Evolutionary conservation across 2,329 filamentous ascomycete genomes (phyloP), one percentile per base, ranked within the genome.

Genomic region (Dothideomycetidae sp.): DNA sequence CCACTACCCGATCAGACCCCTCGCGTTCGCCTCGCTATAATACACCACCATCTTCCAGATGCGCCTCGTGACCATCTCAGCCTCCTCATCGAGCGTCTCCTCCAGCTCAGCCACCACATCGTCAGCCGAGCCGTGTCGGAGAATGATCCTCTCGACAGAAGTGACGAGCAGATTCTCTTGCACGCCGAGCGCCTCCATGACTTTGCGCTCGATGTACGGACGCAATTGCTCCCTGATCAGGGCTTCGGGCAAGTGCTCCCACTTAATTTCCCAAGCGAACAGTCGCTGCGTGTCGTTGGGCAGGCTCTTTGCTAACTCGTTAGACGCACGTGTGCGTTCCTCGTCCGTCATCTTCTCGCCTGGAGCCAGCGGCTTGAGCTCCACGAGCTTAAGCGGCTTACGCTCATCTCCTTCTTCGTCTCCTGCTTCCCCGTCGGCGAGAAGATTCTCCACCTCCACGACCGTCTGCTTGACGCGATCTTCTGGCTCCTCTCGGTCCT

Each of bases 21-120:
- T 69, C 64, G 90, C 93, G 69, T 93, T 88, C 52, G 80, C 82
- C 60, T 96, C 88, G 4, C 83, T 90, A 52, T 88, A 94, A 73
- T 94, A 96, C 52, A 96, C 93, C 41, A 94, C 77, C 84, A 96
- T 93, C 35, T 88, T 75, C 90, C 90, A 98, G 23, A 98, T 71
- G 64, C 94, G 96, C 72, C 84, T 92, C 34, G 96, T 86, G 47
- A 98, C 64, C 16, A 82, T 78, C 58, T 94, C 86, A 9, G 86
- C 85, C 54, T 96, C 90, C 53, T 98, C 90, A 53, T 94, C 90
- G 44, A 98, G 67, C 30, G 84, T 83, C 75, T 88, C 81, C 55
- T 82, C 81, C 40, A 98, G 62, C 53, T 93, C 80, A 47, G 84
- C 82, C 13, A 88, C 82, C 49, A 98, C 58, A 39, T 81, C 81